phyloP scores from a whole-genome alignment of 345 rosid genomes.

The Aethionema arabicum region DNA sequence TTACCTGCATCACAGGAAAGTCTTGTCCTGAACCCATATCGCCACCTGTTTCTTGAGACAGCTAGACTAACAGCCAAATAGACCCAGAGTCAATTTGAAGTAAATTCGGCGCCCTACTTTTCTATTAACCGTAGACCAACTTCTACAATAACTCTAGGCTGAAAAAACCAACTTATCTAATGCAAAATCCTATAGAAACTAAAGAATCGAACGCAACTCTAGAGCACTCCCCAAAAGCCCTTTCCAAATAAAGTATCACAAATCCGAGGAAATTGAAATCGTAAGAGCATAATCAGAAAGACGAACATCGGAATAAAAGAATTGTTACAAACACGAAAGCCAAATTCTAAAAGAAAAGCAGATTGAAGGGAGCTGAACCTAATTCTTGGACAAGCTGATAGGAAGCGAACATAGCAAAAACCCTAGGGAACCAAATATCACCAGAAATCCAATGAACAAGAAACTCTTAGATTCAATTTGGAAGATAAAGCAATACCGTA shows the following conservation, averaged over 20 bases:
- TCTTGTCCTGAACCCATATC: slow-evolving; percentile 28
- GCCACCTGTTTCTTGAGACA: slow-evolving; percentile 15
- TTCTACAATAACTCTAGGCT: no score
- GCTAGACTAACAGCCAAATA: not conserved
- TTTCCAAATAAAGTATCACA: not conserved
- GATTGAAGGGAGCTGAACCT: slow-evolving; percentile 9
- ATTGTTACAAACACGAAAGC: not conserved
- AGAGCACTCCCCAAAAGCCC: slow-evolving; percentile 1
- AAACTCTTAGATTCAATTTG: not conserved
- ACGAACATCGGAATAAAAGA: not conserved
- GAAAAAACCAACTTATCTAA: no score
- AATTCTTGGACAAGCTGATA: not conserved
- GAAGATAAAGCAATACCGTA: slow-evolving; percentile 5
- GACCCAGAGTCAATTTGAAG: slow-evolving; percentile 3
- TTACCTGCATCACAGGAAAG: slow-evolving; percentile 33
- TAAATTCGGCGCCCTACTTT: not conserved
- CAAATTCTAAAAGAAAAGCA: not conserved
- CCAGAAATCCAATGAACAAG: not conserved
- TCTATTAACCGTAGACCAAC: not conserved
- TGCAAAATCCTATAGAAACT: not conserved
- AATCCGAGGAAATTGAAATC: not conserved
- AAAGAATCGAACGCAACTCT: not conserved
- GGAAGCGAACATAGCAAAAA: slow-evolving; percentile 1
- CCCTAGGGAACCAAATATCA: not conserved
- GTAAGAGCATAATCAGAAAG: not conserved